Percentiles rank a stretch among this genome's conserved stretches.
Conservation (phyloP, 2,329 filamentous ascomycete species). For the Fusarium sulawesiense region DNA sequence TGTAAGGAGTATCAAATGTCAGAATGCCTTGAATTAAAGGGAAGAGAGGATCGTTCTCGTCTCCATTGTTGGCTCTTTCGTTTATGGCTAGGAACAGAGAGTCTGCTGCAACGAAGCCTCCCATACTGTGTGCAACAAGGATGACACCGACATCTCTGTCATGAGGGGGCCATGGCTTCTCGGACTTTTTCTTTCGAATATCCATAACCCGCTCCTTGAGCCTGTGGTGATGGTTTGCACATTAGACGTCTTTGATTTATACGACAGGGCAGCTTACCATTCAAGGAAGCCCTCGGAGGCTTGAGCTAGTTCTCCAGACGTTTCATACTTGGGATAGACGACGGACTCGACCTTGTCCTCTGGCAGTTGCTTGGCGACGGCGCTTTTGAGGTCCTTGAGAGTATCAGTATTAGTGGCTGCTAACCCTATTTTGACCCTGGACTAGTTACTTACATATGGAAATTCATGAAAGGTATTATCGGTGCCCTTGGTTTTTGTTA, state of each 20-base stretch:
- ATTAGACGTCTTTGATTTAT: background rate
- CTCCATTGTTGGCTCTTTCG: constrained; percentile 63
- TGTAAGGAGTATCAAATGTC: constrained; percentile 87
- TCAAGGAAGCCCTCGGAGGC: constrained; percentile 59
- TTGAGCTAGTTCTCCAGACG: constrained; percentile 71
- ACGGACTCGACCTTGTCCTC: constrained; percentile 70
- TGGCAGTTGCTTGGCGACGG: constrained; percentile 68
- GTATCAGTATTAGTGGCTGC: constrained; percentile 11
- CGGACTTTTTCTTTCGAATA: constrained; percentile 74
- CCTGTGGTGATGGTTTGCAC: constrained; percentile 57
- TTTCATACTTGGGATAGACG: constrained; percentile 79
- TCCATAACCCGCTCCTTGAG: constrained; percentile 85
- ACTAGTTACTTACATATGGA: constrained; percentile 57
- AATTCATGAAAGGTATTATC: constrained; percentile 78
- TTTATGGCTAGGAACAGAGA: constrained; percentile 77
- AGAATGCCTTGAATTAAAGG: constrained; percentile 84
- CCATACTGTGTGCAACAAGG: constrained; percentile 86
- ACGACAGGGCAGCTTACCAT: constrained; percentile 52
- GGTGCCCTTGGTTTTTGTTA: constrained; percentile 61
- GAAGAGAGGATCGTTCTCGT: constrained; percentile 68
- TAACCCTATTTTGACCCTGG: rapidly evolving
- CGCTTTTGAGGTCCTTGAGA: constrained; percentile 64
- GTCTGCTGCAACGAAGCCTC: constrained; percentile 87
- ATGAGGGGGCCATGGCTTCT: constrained; percentile 79
- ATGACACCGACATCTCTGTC: constrained; percentile 85